Evolutionary conservation across 2,329 filamentous ascomycete species (phyloP), one percentile per base, ranked within the genome.

Genomic region (Exophiala sideris): DNA sequence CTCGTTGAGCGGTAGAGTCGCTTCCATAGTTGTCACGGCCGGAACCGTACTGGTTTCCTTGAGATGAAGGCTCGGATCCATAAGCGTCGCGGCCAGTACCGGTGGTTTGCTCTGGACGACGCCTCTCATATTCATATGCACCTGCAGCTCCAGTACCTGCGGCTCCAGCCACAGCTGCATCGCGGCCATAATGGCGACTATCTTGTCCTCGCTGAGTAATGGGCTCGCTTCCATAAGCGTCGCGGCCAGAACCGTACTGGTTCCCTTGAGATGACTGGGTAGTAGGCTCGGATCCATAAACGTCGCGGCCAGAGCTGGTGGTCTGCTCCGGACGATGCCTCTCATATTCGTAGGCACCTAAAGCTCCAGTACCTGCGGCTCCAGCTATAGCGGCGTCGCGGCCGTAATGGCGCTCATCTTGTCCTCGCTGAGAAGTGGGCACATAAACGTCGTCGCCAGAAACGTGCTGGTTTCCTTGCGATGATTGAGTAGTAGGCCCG

Each of bases 401-500:
- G 3, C 21, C 41, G 10, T 20, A 12, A 12, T 32, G 41, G 29
- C 21, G 7, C 3, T 44, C 20, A 20, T 44, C 39, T 8, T 29
- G 24, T 29, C 24, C 24, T 29, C 24, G 24, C 24, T 29, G 24
- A 8, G 24, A 5, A 29, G 24, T 29, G 7, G 24, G 24, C 24
- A 6, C 24, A 29, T 29, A 29, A 5, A 8, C 24, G 24, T 29
- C 7, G 24, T 8, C 5, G 24, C 24, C 24, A 29, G 24, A 29
- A 29, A 18, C 24, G 24, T 29, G 7, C 24, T 29, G 24, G 7
- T 2, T 29, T 5, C 24, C 24, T 29, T 18, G 16, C 16, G 16
- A 32, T 54, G 55, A 8, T 16, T 29, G 34, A 8, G 48, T 56
- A 24, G 50, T 53, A 34, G 53, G 52, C 11, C 49, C 49, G 12